Evolutionary conservation across 768 basidiomycete species (phyloP).

Genomic region (Suillus discolor): DNA sequence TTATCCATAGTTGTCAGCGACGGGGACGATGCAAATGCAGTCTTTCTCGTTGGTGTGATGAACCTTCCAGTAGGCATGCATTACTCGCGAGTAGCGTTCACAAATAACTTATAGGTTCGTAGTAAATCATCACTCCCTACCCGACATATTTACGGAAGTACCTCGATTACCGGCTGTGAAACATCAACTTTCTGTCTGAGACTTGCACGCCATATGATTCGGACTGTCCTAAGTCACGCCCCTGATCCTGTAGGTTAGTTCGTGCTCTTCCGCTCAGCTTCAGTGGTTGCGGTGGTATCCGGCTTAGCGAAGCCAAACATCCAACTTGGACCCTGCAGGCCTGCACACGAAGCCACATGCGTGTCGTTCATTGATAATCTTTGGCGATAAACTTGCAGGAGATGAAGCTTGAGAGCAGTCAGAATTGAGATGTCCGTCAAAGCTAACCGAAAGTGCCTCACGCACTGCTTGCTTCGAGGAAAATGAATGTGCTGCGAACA

Average conservation of each 20-base stretch:
- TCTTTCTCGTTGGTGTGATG: neutral
- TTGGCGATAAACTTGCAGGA: too few relatives aligned
- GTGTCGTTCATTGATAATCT: conserved; percentile 20
- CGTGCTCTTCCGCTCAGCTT: neutral
- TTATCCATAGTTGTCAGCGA: neutral
- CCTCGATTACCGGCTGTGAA: neutral
- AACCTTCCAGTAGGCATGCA: neutral
- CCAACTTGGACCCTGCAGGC: conserved; percentile 38
- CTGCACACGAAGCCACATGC: conserved; percentile 31
- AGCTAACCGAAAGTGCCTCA: too few relatives aligned
- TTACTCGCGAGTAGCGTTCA: neutral
- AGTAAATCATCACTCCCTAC: neutral
- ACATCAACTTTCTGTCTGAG: neutral
- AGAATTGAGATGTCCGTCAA: neutral
- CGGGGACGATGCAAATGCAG: neutral
- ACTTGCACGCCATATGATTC: neutral
- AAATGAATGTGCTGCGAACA: too few relatives aligned
- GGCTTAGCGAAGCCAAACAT: conserved; percentile 31
- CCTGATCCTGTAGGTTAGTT: neutral
- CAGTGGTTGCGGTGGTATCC: neutral
- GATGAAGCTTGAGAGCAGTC: too few relatives aligned
- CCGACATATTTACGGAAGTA: neutral
- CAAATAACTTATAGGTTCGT: neutral
- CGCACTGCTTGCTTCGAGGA: too few relatives aligned
- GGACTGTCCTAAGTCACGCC: too few relatives aligned